These are phyloP conservation scores for Plasmodium chabaudi DNA, from an alignment of 169 alveolate genomes.

Conservation along the genomic window DNA sequence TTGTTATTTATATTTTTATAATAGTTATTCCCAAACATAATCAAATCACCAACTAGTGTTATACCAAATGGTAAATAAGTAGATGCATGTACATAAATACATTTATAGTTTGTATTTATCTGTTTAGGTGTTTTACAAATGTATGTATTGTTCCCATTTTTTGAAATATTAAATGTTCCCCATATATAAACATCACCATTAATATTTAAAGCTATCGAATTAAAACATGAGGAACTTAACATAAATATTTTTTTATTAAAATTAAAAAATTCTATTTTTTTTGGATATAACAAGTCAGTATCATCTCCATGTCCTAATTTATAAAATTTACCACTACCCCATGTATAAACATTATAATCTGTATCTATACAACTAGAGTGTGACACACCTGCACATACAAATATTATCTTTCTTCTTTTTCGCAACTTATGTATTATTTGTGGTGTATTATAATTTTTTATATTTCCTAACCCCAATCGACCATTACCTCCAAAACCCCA, in stretches of 20 bases:
- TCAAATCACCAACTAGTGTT: constrained; percentile 54
- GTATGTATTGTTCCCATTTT: not conserved
- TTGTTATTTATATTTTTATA: not conserved
- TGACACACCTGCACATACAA: constrained; percentile 89
- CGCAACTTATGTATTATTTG: constrained; percentile 60
- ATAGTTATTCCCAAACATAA: constrained; percentile 17
- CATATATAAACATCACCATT: constrained; percentile 87
- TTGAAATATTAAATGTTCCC: constrained; percentile 77
- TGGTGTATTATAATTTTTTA: constrained; percentile 80
- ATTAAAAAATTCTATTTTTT: constrained; percentile 29
- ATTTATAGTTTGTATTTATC: constrained; percentile 44
- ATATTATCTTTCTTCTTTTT: constrained; percentile 70
- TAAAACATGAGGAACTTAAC: constrained; percentile 51
- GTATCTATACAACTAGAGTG: constrained; percentile 92
- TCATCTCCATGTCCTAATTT: constrained; percentile 87
- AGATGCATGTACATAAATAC: constrained; percentile 53
- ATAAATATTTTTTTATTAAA: constrained; percentile 32
- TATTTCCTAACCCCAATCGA: constrained; percentile 86
- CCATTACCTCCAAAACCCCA: constrained; percentile 91
- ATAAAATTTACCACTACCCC: constrained; percentile 90
- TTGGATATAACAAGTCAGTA: constrained; percentile 32
- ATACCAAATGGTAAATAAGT: constrained; percentile 19
- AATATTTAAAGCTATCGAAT: constrained; percentile 79
- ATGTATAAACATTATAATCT: constrained; percentile 87
- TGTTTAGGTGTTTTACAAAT: constrained; percentile 36